phyloP scores from a whole-genome alignment of 306 rosid genomes.

The Acmispon strigosus region DNA sequence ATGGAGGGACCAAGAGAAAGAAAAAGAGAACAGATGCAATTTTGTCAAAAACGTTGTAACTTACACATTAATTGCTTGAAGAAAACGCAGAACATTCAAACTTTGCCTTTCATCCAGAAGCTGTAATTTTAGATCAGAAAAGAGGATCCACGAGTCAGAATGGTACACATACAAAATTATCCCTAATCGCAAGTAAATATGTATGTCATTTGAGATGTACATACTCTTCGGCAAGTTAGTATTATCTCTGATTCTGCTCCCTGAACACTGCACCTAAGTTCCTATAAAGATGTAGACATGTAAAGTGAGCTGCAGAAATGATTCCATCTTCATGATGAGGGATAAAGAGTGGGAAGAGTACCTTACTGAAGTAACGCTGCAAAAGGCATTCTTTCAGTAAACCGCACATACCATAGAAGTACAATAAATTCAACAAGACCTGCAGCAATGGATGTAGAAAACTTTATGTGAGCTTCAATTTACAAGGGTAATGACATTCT shows the following conservation, averaged over 20 bases:
- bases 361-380: conserved; percentile 86
- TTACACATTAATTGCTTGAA: conserved; percentile 74
- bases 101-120: conserved; percentile 82
- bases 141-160: conserved; percentile 13
- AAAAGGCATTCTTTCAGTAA: conserved; percentile 82
- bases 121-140: conserved; percentile 37
- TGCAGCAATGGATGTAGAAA: conserved; percentile 22
- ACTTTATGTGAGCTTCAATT: not conserved
- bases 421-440: conserved; percentile 67
- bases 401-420: conserved; percentile 82
- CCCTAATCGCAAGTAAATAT: not conserved
- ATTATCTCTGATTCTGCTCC: conserved; percentile 56
- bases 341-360: conserved; percentile 18
- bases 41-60: conserved; percentile 2
- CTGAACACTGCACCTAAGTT: conserved; percentile 62
- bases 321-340: not conserved
- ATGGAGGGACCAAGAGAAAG: not conserved
- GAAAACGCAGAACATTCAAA: conserved; percentile 79
- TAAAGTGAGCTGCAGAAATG: not conserved
- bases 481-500: not conserved
- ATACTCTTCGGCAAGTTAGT: conserved; percentile 69
- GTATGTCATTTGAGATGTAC: conserved; percentile 15
- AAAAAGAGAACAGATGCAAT: not conserved
- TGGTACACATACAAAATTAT: not conserved
- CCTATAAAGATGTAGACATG: conserved; percentile 32